Base-by-base conservation (phyloP, 176 grass and related monocot species). In the Guadua angustifolia region DNA sequence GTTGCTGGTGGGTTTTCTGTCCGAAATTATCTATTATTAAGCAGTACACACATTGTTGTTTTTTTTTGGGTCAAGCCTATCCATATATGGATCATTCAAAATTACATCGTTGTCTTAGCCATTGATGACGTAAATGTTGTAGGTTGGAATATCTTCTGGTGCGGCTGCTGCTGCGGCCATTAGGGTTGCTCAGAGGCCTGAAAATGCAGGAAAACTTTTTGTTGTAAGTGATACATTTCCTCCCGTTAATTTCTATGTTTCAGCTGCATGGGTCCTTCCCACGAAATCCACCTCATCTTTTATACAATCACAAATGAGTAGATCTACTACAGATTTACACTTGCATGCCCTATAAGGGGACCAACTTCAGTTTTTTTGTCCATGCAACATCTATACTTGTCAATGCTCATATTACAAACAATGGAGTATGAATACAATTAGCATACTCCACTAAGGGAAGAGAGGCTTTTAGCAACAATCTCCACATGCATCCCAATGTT, bases 81-180 rank as follows among this genome's bases (percentile, higher is more conserved):
- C 64, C 5, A 45, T 58, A 45, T 39, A 32, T 40, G 36, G n/a
- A 47, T 78, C 43, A 73, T 42, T 56, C 21, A 62, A n/a, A 79
- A 79, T 60, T 10, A 4, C 58, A 6, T 46, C 10, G 66, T 29
- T 60, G 46, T 50, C 18, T 73, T 10, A 0, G n/a, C 42, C 13
- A 44, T 46, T 78, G 46, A 35, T 62, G 14, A 35, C 65, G 17
- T 66, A 53, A 72, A 33, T 25, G 42, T 22, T 87, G 68, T 64
- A 97, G 95, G 95, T 94, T 73, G 95, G 95, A 58, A 94, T 97
- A 62, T 97, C 95, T 71, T 97, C 95, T 51, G 92, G 92, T 44
- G 95, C 95, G 1, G 90, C 95, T 64, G 88, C 92, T 0, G 92
- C 86, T 29, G 95, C 95, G 0, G 90, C 90, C 64, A 83, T 97